A percentile compares a stretch with the other conserved stretches of the same genome.
Conservation (phyloP, 2,329 filamentous ascomycete genomes). For the Nectriaceae sp. region DNA sequence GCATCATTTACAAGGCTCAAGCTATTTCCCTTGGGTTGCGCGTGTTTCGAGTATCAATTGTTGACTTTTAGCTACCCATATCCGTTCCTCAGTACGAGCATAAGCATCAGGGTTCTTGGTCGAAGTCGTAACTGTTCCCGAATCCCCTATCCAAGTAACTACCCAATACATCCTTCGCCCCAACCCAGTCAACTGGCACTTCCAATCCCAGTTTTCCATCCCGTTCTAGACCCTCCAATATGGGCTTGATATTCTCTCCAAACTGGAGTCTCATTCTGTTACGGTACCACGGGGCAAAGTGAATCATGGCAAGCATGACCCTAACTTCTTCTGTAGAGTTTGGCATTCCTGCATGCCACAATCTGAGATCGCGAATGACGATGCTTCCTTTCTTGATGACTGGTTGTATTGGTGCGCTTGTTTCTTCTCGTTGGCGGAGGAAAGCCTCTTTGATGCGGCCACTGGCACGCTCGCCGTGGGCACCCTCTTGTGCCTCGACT, state of each 20-base stretch:
- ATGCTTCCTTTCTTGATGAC: slow-evolving; percentile 55
- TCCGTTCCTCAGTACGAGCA: no score
- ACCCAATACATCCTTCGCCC: slow-evolving; percentile 41
- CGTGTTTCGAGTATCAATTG: no score
- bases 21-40: no score
- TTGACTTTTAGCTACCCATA: no score
- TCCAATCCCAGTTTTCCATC: slow-evolving; percentile 42
- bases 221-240: slow-evolving; percentile 46
- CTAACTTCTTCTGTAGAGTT: slow-evolving; percentile 52
- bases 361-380: slow-evolving; percentile 58
- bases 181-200: slow-evolving; percentile 52
- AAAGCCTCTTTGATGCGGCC: slow-evolving; percentile 47
- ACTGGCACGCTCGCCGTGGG: slow-evolving; percentile 54
- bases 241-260: slow-evolving; percentile 47
- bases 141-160: slow-evolving; percentile 58
- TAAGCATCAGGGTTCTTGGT: slow-evolving; percentile 45
- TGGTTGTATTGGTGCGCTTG: slow-evolving; percentile 51
- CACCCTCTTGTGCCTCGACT: slow-evolving; percentile 46
- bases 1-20: no score
- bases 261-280: slow-evolving; percentile 60
- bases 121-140: slow-evolving; percentile 64
- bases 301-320: slow-evolving; percentile 63
- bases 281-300: slow-evolving; percentile 59
- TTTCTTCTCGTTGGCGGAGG: slow-evolving; percentile 38
- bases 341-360: slow-evolving; percentile 67